phyloP scores from a whole-genome alignment of 2,329 filamentous ascomycete species.

The Westerdykella aurantiaca region DNA sequence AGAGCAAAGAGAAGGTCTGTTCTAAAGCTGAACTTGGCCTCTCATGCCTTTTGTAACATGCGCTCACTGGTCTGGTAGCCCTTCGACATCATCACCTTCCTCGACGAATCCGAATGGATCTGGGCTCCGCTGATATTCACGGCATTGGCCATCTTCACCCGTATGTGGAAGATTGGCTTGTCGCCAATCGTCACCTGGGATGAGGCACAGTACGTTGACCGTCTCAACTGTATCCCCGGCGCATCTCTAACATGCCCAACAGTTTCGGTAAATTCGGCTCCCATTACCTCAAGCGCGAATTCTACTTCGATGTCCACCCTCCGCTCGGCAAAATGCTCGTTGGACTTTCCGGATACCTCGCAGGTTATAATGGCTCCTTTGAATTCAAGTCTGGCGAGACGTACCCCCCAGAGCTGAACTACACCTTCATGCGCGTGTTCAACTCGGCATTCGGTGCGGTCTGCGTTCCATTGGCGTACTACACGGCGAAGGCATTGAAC shows the following conservation, averaged over 20 bases:
- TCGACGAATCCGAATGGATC: slow-evolving; percentile 58
- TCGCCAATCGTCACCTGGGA: slow-evolving; percentile 72
- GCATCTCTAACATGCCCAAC: slow-evolving; percentile 18
- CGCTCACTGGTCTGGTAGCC: slow-evolving; percentile 26
- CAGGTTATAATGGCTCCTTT: slow-evolving; percentile 97
- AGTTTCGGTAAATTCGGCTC: slow-evolving; percentile 97
- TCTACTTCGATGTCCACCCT: slow-evolving; percentile 97
- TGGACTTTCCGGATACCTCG: slow-evolving; percentile 89
- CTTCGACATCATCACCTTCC: slow-evolving; percentile 55
- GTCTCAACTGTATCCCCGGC: slow-evolving; percentile 20
- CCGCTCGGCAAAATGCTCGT: slow-evolving; percentile 98
- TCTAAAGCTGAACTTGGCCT: background rate
- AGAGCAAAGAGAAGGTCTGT: slow-evolving; percentile 44
- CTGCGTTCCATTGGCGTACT: slow-evolving; percentile 92
- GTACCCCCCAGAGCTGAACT: slow-evolving; percentile 90
- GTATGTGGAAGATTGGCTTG: slow-evolving; percentile 61
- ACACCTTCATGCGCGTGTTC: slow-evolving; percentile 97
- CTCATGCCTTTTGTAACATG: background rate
- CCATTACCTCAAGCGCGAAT: slow-evolving; percentile 97
- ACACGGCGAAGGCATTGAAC: slow-evolving; percentile 83
- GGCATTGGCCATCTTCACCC: slow-evolving; percentile 58
- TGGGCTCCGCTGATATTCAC: slow-evolving; percentile 61
- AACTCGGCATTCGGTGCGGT: slow-evolving; percentile 91
- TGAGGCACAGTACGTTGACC: slow-evolving; percentile 60
- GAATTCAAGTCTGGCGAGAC: slow-evolving; percentile 98